These are phyloP conservation scores for Mortierella polycephala DNA, from an alignment of 371 early-diverging fungal species.

Conservation along the genomic window DNA sequence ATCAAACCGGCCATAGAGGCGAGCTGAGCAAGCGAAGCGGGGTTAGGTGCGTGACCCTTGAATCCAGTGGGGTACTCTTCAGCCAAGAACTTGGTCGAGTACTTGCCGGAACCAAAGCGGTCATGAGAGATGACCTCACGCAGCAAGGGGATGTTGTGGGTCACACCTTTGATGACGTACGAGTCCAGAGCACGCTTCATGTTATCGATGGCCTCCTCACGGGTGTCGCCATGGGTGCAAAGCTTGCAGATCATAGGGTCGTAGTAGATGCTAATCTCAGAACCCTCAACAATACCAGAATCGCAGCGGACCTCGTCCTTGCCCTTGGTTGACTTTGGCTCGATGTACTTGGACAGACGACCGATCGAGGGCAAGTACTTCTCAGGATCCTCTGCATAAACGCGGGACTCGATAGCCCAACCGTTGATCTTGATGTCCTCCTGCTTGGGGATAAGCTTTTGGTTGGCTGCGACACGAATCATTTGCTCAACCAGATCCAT, in stretches of 20 bases:
- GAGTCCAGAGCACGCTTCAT: conserved; percentile 90
- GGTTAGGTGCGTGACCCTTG: conserved; percentile 73
- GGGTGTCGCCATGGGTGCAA: conserved; percentile 83
- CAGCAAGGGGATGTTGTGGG: conserved; percentile 94
- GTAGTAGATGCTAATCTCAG: conserved; percentile 87
- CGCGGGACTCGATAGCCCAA: conserved; percentile 89
- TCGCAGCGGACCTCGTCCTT: conserved; percentile 80
- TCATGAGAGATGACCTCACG: conserved; percentile 87
- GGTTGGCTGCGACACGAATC: conserved; percentile 83
- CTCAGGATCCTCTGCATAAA: conserved; percentile 93
- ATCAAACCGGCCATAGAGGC: conserved; percentile 74
- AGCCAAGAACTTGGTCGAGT: conserved; percentile 91
- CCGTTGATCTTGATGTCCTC: conserved; percentile 74
- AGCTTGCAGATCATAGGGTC: conserved; percentile 92
- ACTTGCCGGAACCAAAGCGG: conserved; percentile 80
- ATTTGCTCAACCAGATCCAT: conserved; percentile 94
- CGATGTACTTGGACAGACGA: conserved; percentile 79
- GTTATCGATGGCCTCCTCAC: conserved; percentile 77
- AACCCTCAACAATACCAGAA: conserved; percentile 84
- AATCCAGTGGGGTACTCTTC: conserved; percentile 95
- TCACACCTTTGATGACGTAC: conserved; percentile 94
- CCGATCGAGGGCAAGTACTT: conserved; percentile 94
- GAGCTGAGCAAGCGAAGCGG: conserved; percentile 63
- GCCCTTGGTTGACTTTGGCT: conserved; percentile 62
- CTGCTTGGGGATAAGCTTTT: conserved; percentile 66